Conservation (phyloP, 2,329 filamentous ascomycete genomes). For the Ceratocystis destructans region DNA sequence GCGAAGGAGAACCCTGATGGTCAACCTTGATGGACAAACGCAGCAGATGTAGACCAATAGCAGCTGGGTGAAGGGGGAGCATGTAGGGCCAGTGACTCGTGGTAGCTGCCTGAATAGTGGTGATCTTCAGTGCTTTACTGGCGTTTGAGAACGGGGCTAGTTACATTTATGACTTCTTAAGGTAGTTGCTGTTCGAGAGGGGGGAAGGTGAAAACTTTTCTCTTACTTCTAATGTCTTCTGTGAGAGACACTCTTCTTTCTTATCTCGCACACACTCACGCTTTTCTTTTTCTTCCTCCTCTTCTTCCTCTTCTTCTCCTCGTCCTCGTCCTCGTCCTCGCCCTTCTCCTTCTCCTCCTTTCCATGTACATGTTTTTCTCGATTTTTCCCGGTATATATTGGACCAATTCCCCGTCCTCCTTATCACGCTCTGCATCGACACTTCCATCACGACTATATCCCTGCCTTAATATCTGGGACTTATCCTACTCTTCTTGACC, state of each 20-base stretch:
- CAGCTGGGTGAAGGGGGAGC: not conserved
- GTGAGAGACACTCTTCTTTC: not conserved
- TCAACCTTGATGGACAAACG: constrained; percentile 19
- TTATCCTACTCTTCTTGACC: constrained; percentile 1
- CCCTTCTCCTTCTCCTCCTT: not conserved
- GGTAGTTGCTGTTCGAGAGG: not conserved
- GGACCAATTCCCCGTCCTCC: not conserved
- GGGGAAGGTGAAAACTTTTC: constrained; percentile 4
- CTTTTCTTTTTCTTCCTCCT: not conserved
- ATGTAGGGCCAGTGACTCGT: not conserved
- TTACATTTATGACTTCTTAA: not conserved
- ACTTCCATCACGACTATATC: not conserved
- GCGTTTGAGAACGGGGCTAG: not conserved
- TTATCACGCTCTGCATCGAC: not conserved
- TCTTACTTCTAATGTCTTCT: not conserved
- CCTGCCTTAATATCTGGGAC: not conserved
- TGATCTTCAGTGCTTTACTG: not conserved
- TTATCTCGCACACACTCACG: not conserved
- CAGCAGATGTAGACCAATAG: not conserved
- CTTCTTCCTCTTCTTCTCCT: not conserved
- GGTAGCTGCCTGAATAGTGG: not conserved
- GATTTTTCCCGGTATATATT: not conserved
- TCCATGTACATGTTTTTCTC: not conserved
- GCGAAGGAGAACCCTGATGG: constrained; percentile 18
- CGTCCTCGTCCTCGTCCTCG: not conserved